phyloP scores from a whole-genome alignment of 2,329 filamentous ascomycete genomes.

The Apiospora aurea region DNA sequence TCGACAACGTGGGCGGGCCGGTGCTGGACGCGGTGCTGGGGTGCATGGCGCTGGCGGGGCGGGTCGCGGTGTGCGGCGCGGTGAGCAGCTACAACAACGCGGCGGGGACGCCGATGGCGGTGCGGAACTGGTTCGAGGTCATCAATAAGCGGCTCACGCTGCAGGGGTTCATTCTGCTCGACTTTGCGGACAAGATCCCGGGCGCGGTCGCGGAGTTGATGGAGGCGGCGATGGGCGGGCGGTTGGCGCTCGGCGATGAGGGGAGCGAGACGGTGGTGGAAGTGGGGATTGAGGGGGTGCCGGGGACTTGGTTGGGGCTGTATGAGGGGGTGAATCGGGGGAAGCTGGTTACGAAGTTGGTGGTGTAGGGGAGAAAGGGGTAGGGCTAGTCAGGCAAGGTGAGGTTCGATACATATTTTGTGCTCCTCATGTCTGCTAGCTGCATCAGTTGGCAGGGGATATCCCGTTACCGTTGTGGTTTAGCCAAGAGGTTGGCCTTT shows the following conservation, averaged over 20 bases:
- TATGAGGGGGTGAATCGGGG: slow-evolving; percentile 39
- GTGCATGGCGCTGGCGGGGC: slow-evolving; percentile 41
- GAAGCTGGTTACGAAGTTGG: slow-evolving; percentile 39
- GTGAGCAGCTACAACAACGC: slow-evolving; percentile 52
- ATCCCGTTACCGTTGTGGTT: neutral
- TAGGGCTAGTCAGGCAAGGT: neutral
- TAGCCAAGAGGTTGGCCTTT: neutral
- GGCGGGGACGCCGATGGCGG: slow-evolving; percentile 34
- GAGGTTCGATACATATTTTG: neutral
- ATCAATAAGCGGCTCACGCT: slow-evolving; percentile 49
- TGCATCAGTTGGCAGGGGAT: neutral
- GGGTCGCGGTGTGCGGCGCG: slow-evolving; percentile 37
- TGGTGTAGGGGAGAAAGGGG: neutral
- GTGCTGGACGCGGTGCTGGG: slow-evolving; percentile 50
- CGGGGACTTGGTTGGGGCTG: slow-evolving; percentile 39
- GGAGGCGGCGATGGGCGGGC: slow-evolving; percentile 35
- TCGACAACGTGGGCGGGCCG: slow-evolving; percentile 61
- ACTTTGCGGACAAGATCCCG: slow-evolving; percentile 43
- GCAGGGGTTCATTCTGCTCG: slow-evolving; percentile 52
- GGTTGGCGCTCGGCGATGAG: slow-evolving; percentile 31
- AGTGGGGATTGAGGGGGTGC: slow-evolving; percentile 38
- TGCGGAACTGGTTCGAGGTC: slow-evolving; percentile 53
- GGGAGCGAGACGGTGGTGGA: slow-evolving; percentile 38
- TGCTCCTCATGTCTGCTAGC: neutral
- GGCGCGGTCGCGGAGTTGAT: slow-evolving; percentile 36